Base-by-base conservation (phyloP, 352 stramenopile genomes). In the Globisporangium nagaii region DNA sequence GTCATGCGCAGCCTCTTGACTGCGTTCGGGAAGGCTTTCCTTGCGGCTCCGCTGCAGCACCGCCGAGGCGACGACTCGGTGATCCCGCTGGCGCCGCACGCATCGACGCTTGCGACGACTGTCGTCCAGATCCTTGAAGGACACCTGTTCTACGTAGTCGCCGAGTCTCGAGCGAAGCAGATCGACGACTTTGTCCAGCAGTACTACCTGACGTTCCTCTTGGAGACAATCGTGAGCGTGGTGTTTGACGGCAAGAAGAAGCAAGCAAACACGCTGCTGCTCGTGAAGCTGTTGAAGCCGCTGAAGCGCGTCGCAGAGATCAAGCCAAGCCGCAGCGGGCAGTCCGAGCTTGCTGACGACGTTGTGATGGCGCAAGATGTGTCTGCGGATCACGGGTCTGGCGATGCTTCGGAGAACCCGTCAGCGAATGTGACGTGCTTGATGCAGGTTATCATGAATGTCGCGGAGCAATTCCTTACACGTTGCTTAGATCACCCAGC, bases 221-320 rank as follows among this genome's bases (percentile, higher is more conserved):
- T 95, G 31, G 84, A 95, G 53, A 93, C 84, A 7, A 75, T 90
- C 10, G 78, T 84, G 32, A 63, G 71, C 35, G 68, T 89, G 4
- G 35, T 92, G 12, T 92, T 93, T 43, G 82, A 92, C 22, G 68
- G 65, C 32, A 90, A 87, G 63, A 87, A 83, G 42, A 89, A 86
- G 37, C 80, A 88, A 61, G 63, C 73, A 6, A 93, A 92, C 41
- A 86, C 79, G 2, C 37, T 93, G 36, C 49, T 92, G 45, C 60
- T 95, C 51, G 61, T 77, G 2, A 70, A 92, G 58, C 55, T 93
- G 19, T 59, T 90, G 35, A 79, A 73, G 15, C 67, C 74, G 17
- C 45, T 79, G 19, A 44, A 54, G 51, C 49, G 67, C 24, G 34
- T 39, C 37, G 46, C 44, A 9, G 57, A 73, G 17, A 15, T 9